Conservation (phyloP, 495 filamentous ascomycete genomes). For the Oleoguttula mirabilis region DNA sequence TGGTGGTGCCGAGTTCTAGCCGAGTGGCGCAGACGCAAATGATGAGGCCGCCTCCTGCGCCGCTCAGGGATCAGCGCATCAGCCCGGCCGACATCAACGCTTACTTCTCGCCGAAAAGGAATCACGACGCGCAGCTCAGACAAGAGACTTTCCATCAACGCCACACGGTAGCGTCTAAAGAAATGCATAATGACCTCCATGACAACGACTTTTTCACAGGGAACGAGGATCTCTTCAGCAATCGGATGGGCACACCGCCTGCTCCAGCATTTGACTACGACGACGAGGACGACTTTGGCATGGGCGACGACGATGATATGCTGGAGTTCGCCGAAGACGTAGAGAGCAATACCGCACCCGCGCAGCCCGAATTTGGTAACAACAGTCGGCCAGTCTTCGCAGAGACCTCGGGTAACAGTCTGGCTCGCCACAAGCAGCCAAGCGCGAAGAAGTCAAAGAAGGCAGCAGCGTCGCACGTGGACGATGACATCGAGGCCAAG, state of each 20-base stretch:
- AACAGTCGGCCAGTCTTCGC: conserved; percentile 30
- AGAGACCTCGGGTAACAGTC: conserved; percentile 44
- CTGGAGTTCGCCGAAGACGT: conserved; percentile 48
- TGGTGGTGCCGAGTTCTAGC: conserved; percentile 6
- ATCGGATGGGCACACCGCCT: conserved; percentile 19
- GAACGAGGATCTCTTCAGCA: conserved; percentile 17
- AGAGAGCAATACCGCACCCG: conserved; percentile 35
- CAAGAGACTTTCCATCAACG: too few relatives aligned
- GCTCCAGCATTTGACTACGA: conserved; percentile 14
- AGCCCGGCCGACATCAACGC: conserved; percentile 1
- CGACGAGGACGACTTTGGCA: conserved; percentile 20
- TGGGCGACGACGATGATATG: conserved; percentile 50
- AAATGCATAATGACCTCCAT: conserved; percentile 1
- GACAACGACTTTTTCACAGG: conserved; percentile 3
- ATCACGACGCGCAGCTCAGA: too few relatives aligned
- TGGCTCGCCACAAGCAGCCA: conserved; percentile 28
- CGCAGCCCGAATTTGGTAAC: not conserved
- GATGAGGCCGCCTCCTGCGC: not conserved
- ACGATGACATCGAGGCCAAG: conserved; percentile 28
- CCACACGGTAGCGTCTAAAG: too few relatives aligned
- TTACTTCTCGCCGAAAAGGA: conserved; percentile 15
- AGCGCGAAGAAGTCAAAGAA: conserved; percentile 10
- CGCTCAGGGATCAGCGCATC: conserved; percentile 3
- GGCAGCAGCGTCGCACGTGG: not conserved
- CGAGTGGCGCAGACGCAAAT: conserved; percentile 18